Percentiles rank a stretch among this genome's conserved stretches.
Evolutionary conservation across 129 eudicot species (phyloP).

Genomic region (Oenanthe sinensis): DNA sequence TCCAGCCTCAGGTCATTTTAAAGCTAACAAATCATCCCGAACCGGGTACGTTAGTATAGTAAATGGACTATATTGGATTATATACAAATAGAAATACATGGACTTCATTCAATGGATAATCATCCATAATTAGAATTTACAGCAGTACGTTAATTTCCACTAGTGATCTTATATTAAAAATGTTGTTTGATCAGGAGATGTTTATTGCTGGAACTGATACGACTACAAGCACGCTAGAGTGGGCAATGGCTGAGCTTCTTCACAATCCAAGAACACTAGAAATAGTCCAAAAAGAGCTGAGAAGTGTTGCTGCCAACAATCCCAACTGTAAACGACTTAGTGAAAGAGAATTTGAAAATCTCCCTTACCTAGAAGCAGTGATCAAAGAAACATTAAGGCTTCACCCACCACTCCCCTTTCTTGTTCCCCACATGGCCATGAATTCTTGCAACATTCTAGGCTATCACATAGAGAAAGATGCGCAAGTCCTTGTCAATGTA

Average conservation of each 20-base stretch:
- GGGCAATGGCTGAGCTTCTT: constrained; percentile 15
- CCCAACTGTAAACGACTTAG: background rate
- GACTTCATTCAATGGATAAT: too few species aligned
- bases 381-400: constrained; percentile 17
- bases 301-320: background rate
- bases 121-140: too few species aligned
- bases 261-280: constrained; percentile 3
- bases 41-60: too few species aligned
- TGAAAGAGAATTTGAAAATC: constrained; percentile 10
- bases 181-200: constrained; percentile 9
- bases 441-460: constrained; percentile 13
- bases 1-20: too few species aligned
- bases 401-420: constrained; percentile 11
- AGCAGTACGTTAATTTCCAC: too few species aligned
- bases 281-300: constrained; percentile 10
- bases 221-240: constrained; percentile 18
- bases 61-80: too few species aligned
- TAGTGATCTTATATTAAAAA: background rate
- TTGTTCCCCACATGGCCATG: constrained; percentile 14
- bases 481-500: constrained; percentile 16
- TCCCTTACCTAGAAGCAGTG: constrained; percentile 16
- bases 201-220: constrained; percentile 15
- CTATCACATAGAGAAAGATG: constrained; percentile 4
- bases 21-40: too few species aligned
- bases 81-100: too few species aligned